These are phyloP conservation scores for Platanthera guangdongensis DNA, from an alignment of 106 monocot species.

Conservation along the genomic window DNA sequence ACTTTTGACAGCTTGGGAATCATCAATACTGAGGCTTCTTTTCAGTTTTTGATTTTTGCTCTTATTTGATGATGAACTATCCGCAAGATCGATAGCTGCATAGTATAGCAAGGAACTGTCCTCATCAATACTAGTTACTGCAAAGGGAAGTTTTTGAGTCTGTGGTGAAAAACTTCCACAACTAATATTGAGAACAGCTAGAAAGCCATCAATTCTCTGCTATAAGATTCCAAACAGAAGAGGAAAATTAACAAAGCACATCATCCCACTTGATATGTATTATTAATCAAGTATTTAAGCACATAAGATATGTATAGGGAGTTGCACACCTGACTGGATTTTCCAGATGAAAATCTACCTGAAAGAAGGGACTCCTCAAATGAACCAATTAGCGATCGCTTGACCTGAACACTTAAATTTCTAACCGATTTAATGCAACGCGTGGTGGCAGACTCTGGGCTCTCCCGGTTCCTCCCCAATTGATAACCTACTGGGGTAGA, in stretches of 20 bases:
- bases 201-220: constrained; percentile 89
- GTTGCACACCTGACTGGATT: constrained; percentile 53
- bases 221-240: constrained; percentile 14
- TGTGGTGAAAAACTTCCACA: constrained; percentile 74
- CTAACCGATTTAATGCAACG: constrained; percentile 26
- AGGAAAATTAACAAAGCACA: constrained; percentile 1
- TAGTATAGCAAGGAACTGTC: constrained; percentile 83
- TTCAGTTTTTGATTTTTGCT: constrained; percentile 38
- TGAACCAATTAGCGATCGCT: constrained; percentile 92
- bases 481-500: constrained; percentile 16
- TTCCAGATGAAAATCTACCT: constrained; percentile 61
- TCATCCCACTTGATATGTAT: neutral
- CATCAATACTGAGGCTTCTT: constrained; percentile 66
- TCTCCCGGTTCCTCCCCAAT: constrained; percentile 9
- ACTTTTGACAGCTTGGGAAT: constrained; percentile 53
- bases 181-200: constrained; percentile 83
- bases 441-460: constrained; percentile 21
- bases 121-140: constrained; percentile 73
- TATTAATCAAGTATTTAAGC: neutral
- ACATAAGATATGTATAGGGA: neutral
- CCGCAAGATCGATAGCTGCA: constrained; percentile 79
- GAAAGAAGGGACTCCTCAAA: constrained; percentile 98
- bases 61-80: constrained; percentile 38
- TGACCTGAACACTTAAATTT: constrained; percentile 37
- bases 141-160: constrained; percentile 79